Conservation (phyloP, 169 alveolate genomes). For the Hepatocystis sp. region DNA sequence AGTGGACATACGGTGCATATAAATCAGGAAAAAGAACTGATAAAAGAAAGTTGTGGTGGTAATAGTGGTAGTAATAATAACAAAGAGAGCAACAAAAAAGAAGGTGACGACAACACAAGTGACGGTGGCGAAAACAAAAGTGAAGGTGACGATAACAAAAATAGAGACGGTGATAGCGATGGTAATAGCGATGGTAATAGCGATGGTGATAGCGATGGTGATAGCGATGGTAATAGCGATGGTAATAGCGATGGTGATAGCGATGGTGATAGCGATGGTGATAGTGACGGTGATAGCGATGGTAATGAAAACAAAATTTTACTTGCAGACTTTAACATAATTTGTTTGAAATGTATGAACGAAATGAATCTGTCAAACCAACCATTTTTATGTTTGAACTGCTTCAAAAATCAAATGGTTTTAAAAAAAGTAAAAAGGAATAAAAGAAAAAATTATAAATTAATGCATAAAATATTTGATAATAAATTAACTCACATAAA, state of each 20-base stretch:
- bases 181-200: too few relatives aligned
- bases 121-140: background rate
- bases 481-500: conserved; percentile 18
- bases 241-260: background rate
- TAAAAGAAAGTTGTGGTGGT: too few relatives aligned
- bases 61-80: background rate
- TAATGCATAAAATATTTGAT: background rate
- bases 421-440: conserved; percentile 1
- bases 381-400: conserved; percentile 40
- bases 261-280: background rate
- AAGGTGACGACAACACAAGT: background rate
- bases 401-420: conserved; percentile 32
- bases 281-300: background rate
- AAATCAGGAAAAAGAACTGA: too few relatives aligned
- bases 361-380: conserved; percentile 31
- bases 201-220: too few relatives aligned
- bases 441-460: background rate
- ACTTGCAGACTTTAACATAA: conserved; percentile 9
- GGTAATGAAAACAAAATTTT: background rate
- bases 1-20: too few relatives aligned
- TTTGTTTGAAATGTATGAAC: conserved; percentile 36
- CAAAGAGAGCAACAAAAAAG: background rate
- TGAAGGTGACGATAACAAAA: background rate
- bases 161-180: background rate
- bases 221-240: background rate